These are phyloP conservation scores for Erucastrum elatum DNA, from an alignment of 345 rosid genomes.

Conservation along the genomic window DNA sequence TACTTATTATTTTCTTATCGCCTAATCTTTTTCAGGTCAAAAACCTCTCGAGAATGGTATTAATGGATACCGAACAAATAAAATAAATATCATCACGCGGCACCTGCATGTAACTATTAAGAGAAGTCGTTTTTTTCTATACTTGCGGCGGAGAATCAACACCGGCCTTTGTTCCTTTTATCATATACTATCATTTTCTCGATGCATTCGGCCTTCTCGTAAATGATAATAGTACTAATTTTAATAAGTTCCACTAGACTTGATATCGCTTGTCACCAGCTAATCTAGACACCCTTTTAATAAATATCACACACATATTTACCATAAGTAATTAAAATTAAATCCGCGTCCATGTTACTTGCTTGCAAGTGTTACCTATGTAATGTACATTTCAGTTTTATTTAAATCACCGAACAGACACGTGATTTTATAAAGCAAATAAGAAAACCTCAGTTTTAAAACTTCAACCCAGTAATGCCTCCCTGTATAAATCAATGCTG, in stretches of 20 bases:
- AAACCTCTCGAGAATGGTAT: neutral
- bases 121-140: slow-evolving; percentile 7
- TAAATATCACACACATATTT: neutral
- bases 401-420: slow-evolving; percentile 28
- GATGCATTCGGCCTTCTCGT: neutral
- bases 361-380: neutral
- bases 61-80: neutral
- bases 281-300: neutral
- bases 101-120: slow-evolving; percentile 6
- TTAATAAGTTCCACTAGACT: neutral
- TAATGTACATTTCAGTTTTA: neutral
- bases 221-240: neutral
- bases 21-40: neutral
- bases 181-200: neutral
- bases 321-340: too few species aligned
- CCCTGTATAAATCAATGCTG: slow-evolving; percentile 6
- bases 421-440: slow-evolving; percentile 1
- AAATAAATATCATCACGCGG: slow-evolving; percentile 7
- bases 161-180: slow-evolving; percentile 20
- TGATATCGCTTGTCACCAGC: neutral
- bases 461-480: neutral
- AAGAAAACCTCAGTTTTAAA: neutral
- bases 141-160: slow-evolving; percentile 32
- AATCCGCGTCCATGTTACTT: neutral
- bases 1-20: neutral